These are phyloP conservation scores for Poa annua DNA, from an alignment of 176 grass and related monocot genomes.

Conservation along the genomic window DNA sequence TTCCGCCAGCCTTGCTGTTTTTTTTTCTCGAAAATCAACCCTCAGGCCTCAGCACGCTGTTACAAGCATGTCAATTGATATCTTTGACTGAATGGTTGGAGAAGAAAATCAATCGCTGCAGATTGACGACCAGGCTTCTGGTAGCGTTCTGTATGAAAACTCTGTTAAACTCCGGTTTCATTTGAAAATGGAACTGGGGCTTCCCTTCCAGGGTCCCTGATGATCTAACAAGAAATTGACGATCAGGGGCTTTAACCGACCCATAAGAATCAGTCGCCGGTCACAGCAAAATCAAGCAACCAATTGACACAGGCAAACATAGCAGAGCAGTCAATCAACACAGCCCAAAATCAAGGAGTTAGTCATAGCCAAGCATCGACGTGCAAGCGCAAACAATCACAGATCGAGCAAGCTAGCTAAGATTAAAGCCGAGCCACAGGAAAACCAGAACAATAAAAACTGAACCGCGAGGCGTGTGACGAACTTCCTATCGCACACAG, in stretches of 20 bases:
- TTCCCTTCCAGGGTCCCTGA: no score
- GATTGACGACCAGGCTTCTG: no score
- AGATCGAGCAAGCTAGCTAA: constrained; percentile 13
- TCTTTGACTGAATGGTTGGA: not conserved
- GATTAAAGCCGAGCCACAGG: constrained; percentile 8
- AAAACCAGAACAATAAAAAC: constrained; percentile 31
- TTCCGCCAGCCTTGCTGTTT: not conserved
- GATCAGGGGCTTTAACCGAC: not conserved
- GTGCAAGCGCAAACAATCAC: not conserved
- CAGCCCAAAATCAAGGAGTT: not conserved
- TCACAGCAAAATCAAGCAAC: not conserved
- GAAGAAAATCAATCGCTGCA: not conserved
- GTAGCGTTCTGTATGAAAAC: no score
- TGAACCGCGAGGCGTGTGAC: constrained; percentile 53
- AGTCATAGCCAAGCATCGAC: not conserved
- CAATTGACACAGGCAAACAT: not conserved
- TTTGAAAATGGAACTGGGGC: no score
- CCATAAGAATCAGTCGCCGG: not conserved
- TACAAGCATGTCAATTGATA: not conserved
- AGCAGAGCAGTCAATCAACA: not conserved
- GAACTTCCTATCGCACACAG: constrained; percentile 60
- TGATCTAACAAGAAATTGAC: not conserved
- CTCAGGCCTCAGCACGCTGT: not conserved
- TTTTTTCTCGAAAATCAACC: not conserved
- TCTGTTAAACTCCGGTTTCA: no score